Evolutionary conservation across 164 flowering plant species (phyloP).

Genomic region (Piper betle): DNA sequence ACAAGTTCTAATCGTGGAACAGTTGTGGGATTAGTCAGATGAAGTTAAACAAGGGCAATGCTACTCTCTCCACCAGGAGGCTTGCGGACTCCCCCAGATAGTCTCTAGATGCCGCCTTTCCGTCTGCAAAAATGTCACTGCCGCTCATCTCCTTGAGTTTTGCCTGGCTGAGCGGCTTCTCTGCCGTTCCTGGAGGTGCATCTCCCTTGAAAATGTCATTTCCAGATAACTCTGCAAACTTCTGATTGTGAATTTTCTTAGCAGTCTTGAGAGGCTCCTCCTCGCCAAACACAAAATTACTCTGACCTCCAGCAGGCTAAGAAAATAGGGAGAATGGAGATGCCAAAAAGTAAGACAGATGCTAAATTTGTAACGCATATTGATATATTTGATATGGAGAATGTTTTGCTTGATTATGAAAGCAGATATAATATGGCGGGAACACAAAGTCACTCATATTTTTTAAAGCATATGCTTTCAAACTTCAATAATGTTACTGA

Average conservation of each 20-base stretch:
- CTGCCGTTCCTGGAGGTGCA: conserved; percentile 55
- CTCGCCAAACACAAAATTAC: conserved; percentile 40
- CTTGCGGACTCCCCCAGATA: conserved; percentile 90
- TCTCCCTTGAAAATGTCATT: conserved; percentile 87
- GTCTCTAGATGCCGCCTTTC: conserved; percentile 58
- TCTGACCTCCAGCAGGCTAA: conserved; percentile 51
- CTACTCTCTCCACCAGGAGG: conserved; percentile 99
- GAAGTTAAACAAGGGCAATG: conserved; percentile 65
- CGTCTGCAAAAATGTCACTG: conserved; percentile 84
- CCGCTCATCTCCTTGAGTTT: conserved; percentile 90
- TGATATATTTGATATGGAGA: not conserved
- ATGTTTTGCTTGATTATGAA: no score
- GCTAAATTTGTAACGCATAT: not conserved
- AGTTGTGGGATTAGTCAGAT: conserved; percentile 7
- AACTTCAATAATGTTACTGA: no score
- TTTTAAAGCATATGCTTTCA: no score
- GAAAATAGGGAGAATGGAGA: not conserved
- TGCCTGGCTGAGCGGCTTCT: conserved; percentile 70
- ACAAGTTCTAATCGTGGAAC: conserved; percentile 10
- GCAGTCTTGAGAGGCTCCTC: conserved; percentile 58
- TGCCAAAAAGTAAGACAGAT: not conserved
- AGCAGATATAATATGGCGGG: no score
- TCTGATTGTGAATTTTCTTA: conserved; percentile 71
- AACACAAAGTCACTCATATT: no score
- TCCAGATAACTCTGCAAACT: conserved; percentile 75